phyloP scores from a whole-genome alignment of 495 filamentous ascomycete species.

The Penicillium antarcticum region DNA sequence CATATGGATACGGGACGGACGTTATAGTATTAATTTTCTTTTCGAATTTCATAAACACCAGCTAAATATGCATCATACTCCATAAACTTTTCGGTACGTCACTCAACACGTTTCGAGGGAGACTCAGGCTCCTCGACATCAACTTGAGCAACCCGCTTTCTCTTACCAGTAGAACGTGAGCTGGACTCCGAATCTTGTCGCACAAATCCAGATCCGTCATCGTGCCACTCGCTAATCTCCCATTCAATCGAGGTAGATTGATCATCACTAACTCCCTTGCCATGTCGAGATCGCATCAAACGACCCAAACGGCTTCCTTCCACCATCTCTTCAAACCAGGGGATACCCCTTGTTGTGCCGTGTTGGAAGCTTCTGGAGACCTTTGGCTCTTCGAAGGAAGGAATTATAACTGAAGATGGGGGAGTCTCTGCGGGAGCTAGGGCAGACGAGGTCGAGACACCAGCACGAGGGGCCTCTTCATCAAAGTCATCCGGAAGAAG shows the following conservation, averaged over 20 bases:
- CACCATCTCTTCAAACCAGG: slow-evolving; percentile 82
- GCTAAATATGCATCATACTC: background rate
- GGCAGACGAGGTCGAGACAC: slow-evolving; percentile 7
- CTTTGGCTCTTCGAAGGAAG: slow-evolving; percentile 12
- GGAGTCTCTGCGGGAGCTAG: slow-evolving; percentile 1
- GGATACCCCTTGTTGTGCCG: slow-evolving; percentile 51
- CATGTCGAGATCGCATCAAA: slow-evolving; percentile 58
- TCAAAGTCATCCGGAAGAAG: slow-evolving; percentile 52
- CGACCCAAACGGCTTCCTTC: slow-evolving; percentile 68
- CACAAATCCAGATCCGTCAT: slow-evolving; percentile 42
- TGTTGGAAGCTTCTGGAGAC: slow-evolving; percentile 27
- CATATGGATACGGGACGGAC: background rate
- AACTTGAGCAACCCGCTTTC: slow-evolving; percentile 28
- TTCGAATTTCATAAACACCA: background rate
- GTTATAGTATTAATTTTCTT: background rate
- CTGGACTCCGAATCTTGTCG: slow-evolving; percentile 18
- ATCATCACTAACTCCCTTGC: slow-evolving; percentile 49
- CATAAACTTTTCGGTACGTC: background rate
- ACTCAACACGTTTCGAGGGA: slow-evolving; percentile 11
- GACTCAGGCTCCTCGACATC: slow-evolving; percentile 8
- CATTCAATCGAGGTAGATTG: slow-evolving; percentile 67
- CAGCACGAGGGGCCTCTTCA: slow-evolving; percentile 32
- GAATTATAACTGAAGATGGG: slow-evolving; percentile 22
- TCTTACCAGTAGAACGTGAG: slow-evolving; percentile 26
- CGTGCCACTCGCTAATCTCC: slow-evolving; percentile 78